These are phyloP conservation scores for Lithohypha guttulata DNA, from an alignment of 2,329 filamentous ascomycete genomes.

Conservation along the genomic window DNA sequence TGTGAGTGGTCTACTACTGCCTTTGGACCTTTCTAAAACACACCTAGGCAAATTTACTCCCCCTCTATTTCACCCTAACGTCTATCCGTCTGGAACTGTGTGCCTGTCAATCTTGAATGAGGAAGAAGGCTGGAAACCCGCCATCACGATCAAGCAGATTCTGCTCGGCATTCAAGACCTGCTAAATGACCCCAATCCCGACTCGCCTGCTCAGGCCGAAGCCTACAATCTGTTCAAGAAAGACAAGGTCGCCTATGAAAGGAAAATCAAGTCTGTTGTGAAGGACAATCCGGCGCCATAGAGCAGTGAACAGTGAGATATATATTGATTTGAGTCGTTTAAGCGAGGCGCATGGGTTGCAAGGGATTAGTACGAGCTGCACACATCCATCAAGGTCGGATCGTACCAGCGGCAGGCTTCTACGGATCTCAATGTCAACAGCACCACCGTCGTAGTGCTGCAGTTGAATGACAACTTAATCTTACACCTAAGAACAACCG, in stretches of 20 bases:
- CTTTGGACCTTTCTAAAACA: too few species aligned
- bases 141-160: conserved; percentile 97
- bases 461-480: too few species aligned
- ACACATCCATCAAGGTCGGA: too few species aligned
- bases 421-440: too few species aligned
- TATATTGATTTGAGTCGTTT: not conserved
- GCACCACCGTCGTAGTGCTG: too few species aligned
- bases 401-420: too few species aligned
- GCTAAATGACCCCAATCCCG: conserved; percentile 90
- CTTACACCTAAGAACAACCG: too few species aligned
- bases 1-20: too few species aligned
- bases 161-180: conserved; percentile 91
- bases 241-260: conserved; percentile 77
- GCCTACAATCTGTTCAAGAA: conserved; percentile 96
- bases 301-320: conserved; percentile 1
- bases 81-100: conserved; percentile 95
- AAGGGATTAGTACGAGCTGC: too few species aligned
- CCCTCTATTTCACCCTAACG: conserved; percentile 94
- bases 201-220: conserved; percentile 91
- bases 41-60: conserved; percentile 81
- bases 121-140: conserved; percentile 96
- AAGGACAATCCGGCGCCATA: conserved; percentile 67
- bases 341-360: not conserved
- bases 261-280: conserved; percentile 74
- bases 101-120: conserved; percentile 96